These are phyloP conservation scores for Alternaria arbusti DNA, from an alignment of 2,329 filamentous ascomycete species.

Conservation along the genomic window DNA sequence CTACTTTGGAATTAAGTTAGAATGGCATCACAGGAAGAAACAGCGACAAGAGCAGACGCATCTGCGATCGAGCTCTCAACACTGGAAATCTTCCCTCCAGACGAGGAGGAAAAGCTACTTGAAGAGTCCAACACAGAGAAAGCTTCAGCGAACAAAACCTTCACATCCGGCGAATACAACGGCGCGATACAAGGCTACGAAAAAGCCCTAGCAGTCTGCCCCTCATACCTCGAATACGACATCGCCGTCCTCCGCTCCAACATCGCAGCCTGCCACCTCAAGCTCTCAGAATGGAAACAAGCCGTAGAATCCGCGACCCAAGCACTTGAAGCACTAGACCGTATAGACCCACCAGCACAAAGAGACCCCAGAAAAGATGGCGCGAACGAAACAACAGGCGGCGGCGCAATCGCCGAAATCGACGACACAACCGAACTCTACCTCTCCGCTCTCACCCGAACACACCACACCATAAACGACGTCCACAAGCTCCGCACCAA, in stretches of 20 bases:
- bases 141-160: slow-evolving; percentile 78
- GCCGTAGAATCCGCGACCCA: slow-evolving; percentile 75
- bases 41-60: slow-evolving; percentile 3
- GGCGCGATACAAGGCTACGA: slow-evolving; percentile 84
- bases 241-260: slow-evolving; percentile 87
- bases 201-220: slow-evolving; percentile 77
- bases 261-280: slow-evolving; percentile 86
- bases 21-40: slow-evolving; percentile 15
- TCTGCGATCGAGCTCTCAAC: slow-evolving; percentile 5
- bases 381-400: slow-evolving; percentile 54
- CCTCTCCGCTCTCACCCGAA: slow-evolving; percentile 41
- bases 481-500: slow-evolving; percentile 81
- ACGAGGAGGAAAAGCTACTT: slow-evolving; percentile 61
- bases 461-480: slow-evolving; percentile 57
- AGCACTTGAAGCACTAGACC: slow-evolving; percentile 75
- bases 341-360: slow-evolving; percentile 56
- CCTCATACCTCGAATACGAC: slow-evolving; percentile 86
- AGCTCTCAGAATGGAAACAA: slow-evolving; percentile 83
- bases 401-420: slow-evolving; percentile 66
- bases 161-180: slow-evolving; percentile 72
- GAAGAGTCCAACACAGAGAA: slow-evolving; percentile 76
- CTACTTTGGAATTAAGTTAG: not conserved
- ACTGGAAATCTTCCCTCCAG: slow-evolving; percentile 39
- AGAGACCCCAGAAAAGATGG: slow-evolving; percentile 48
- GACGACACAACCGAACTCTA: slow-evolving; percentile 55